phyloP scores from a whole-genome alignment of 352 stramenopile species.

The Pythium utonaiense region DNA sequence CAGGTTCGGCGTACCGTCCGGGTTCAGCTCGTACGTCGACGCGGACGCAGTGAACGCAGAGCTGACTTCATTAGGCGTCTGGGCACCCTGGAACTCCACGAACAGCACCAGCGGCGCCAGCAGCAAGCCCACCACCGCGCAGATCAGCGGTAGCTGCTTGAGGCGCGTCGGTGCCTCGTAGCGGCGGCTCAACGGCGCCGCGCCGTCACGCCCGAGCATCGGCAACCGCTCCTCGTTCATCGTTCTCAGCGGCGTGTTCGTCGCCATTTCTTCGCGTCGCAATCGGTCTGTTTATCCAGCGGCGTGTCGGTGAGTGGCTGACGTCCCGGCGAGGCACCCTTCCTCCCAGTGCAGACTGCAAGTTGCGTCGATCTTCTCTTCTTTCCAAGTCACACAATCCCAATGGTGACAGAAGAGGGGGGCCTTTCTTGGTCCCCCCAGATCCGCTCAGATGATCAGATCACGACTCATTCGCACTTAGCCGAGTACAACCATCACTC shows the following conservation, averaged over 20 bases:
- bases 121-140: conserved; percentile 29
- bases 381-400: background rate
- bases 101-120: conserved; percentile 32
- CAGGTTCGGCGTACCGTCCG: conserved; percentile 45
- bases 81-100: conserved; percentile 19
- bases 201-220: conserved; percentile 22
- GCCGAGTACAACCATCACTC: conserved; percentile 11
- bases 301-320: background rate
- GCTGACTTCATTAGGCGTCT: background rate
- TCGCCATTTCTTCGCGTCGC: background rate
- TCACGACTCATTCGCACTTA: conserved; percentile 17
- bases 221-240: conserved; percentile 24
- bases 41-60: background rate
- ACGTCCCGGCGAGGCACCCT: background rate
- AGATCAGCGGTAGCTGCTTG: conserved; percentile 33
- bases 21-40: conserved; percentile 28
- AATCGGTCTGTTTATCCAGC: background rate
- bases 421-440: too few relatives aligned
- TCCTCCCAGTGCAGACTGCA: too few relatives aligned
- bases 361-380: too few relatives aligned
- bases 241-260: background rate
- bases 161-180: conserved; percentile 16
- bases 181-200: background rate
- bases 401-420: background rate
- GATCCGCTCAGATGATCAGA: background rate